phyloP scores from a whole-genome alignment of 768 basidiomycete genomes.

The Infundibulicybe gibba region DNA sequence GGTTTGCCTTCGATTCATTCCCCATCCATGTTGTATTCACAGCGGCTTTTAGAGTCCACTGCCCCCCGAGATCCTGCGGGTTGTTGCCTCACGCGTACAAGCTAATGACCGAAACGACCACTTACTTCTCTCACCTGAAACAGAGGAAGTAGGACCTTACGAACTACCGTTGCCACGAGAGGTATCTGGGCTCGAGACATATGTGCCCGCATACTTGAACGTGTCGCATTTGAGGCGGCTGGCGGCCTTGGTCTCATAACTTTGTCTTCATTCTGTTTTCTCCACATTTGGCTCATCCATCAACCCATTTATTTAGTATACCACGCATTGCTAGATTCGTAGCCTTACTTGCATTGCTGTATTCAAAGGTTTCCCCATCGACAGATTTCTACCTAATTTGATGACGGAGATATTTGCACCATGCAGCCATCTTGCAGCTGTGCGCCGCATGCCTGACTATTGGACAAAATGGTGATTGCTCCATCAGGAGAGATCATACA shows the following conservation, averaged over 20 bases:
- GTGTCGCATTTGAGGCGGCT: slow-evolving; percentile 86
- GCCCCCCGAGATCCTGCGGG: slow-evolving; percentile 93
- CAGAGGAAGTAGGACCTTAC: slow-evolving; percentile 95
- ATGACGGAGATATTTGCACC: slow-evolving; percentile 4
- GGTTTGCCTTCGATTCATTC: slow-evolving; percentile 36
- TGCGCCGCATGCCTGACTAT: slow-evolving; percentile 41
- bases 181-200: slow-evolving; percentile 94
- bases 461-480: slow-evolving; percentile 30
- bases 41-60: slow-evolving; percentile 73
- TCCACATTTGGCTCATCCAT: background rate
- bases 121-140: slow-evolving; percentile 91
- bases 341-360: slow-evolving; percentile 33
- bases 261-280: slow-evolving; percentile 14
- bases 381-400: slow-evolving; percentile 4
- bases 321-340: slow-evolving; percentile 38
- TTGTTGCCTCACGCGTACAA: slow-evolving; percentile 93
- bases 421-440: slow-evolving; percentile 54
- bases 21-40: no score
- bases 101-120: slow-evolving; percentile 98
- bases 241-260: slow-evolving; percentile 79
- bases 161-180: slow-evolving; percentile 93
- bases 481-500: slow-evolving; percentile 20
- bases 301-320: slow-evolving; percentile 38
- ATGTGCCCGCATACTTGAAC: slow-evolving; percentile 89
- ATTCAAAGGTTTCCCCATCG: slow-evolving; percentile 24